phyloP scores from a whole-genome alignment of 495 filamentous ascomycete species.

The Pyrenopolyporus hunteri region DNA sequence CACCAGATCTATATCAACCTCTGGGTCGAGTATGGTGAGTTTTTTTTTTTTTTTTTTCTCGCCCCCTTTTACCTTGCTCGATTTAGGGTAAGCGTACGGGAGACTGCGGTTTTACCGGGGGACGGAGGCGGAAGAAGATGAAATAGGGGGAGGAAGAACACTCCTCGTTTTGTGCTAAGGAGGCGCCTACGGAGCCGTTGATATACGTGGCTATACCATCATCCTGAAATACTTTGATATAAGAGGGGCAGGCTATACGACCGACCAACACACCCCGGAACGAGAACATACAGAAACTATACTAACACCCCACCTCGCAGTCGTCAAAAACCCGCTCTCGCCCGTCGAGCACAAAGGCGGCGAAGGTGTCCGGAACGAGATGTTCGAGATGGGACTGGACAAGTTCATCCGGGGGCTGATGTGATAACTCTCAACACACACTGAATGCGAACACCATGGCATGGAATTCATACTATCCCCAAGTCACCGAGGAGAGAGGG shows the following conservation, averaged over 20 bases:
- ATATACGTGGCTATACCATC: too few species aligned
- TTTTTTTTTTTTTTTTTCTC: not conserved
- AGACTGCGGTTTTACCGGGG: too few species aligned
- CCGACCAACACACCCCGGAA: too few species aligned
- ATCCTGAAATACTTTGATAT: too few species aligned
- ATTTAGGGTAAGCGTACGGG: too few species aligned
- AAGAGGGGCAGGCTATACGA: not conserved
- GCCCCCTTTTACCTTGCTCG: not conserved
- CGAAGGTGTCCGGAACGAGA: conserved; percentile 87
- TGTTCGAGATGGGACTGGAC: conserved; percentile 91
- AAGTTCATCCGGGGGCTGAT: conserved; percentile 70
- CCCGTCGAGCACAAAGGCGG: conserved; percentile 89
- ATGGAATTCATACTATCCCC: not conserved
- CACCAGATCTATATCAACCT: conserved; percentile 99
- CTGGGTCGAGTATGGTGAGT: conserved; percentile 90
- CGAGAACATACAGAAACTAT: not conserved
- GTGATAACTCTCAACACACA: conserved; percentile 38
- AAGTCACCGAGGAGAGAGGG: not conserved
- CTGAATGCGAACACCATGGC: not conserved
- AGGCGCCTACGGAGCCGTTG: too few species aligned
- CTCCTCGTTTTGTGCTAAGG: too few species aligned
- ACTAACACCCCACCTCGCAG: conserved; percentile 50
- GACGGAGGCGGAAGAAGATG: too few species aligned
- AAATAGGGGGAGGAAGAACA: too few species aligned
- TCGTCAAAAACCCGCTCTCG: conserved; percentile 92